Evolutionary conservation across 2,329 filamentous ascomycete species (phyloP), one percentile per base, ranked within the genome.

Genomic region (Penicillium digitatum): DNA sequence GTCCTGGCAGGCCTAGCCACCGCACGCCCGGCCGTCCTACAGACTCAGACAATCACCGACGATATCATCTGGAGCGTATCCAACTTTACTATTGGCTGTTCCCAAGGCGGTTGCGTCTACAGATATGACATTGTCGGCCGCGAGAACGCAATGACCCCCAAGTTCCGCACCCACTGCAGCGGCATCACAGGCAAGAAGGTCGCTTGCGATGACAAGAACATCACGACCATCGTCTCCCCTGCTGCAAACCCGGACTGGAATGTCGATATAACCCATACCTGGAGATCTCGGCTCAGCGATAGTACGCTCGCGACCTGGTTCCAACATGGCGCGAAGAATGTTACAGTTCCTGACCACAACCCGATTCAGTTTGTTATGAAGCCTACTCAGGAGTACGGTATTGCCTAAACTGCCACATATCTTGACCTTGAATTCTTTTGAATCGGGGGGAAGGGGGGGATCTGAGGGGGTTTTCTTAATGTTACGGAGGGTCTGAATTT

Each of bases 131-230:
- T 74, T 45, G 42, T 40, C 27, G 67, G 67, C 22, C 29, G 59
- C 14, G 54, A 52, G 7, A 65, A 66, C 18, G 16, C 52, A 9
- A 69, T 69, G 52, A 69, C 67, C 5, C 71, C 72, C 7, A 66
- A 61, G 20, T 74, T 74, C 64, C 66, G 64, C 46, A 71, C 72
- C 37, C 62, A 62, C 48, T 74, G 72, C 62, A 59, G 60, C 35
- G 70, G 70, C 18, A 61, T 61, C 26, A 62, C 64, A 26, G 52
- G 40, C 24, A 46, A 68, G 32, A 46, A 54, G 3, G 64, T 62
- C 18, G 58, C 60, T 51, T 74, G 72, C 55, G 56, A 60, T 18
- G 56, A 71, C 61, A 35, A 55, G 24, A 56, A 63, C 26, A 58
- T 71, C 53, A 61, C 56, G 1, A 57, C 68, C 3, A 58, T 52